phyloP scores from a whole-genome alignment of 805 yeast genomes.

The Candida arabinofermentans region DNA sequence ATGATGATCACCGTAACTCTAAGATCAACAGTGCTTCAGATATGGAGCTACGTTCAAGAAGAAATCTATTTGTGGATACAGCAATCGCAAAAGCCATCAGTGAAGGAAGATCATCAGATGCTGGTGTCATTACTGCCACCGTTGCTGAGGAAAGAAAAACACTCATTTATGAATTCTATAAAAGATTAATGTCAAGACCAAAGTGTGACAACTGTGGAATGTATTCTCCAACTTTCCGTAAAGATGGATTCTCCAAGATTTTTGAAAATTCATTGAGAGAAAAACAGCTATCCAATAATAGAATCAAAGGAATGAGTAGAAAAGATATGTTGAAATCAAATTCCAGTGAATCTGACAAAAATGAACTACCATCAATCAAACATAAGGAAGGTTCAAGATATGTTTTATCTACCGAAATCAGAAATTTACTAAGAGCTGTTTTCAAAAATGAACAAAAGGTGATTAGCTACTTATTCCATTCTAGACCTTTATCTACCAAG shows the following conservation, averaged over 20 bases:
- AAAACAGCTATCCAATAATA: conserved; percentile 75
- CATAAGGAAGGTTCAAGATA: conserved; percentile 76
- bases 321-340: conserved; percentile 57
- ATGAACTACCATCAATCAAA: conserved; percentile 46
- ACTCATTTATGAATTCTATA: conserved; percentile 68
- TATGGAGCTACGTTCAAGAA: conserved; percentile 46
- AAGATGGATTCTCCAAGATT: conserved; percentile 90
- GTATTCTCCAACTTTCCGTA: conserved; percentile 91
- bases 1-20: conserved; percentile 28
- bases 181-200: conserved; percentile 66
- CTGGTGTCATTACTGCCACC: conserved; percentile 77
- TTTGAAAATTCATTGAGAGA: conserved; percentile 84
- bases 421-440: conserved; percentile 69
- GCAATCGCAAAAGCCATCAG: conserved; percentile 69
- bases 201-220: conserved; percentile 95
- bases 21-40: conserved; percentile 24
- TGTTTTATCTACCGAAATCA: conserved; percentile 81
- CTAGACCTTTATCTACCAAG: conserved; percentile 57
- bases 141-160: conserved; percentile 83
- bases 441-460: conserved; percentile 70
- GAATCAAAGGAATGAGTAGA: conserved; percentile 74
- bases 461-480: conserved; percentile 71
- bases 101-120: conserved; percentile 64
- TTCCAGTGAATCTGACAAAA: conserved; percentile 17
- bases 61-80: conserved; percentile 68